A percentile compares a stretch with the other conserved stretches of the same genome.
Conservation (phyloP, 441 rosid genomes). For the Lepidium campestre region DNA sequence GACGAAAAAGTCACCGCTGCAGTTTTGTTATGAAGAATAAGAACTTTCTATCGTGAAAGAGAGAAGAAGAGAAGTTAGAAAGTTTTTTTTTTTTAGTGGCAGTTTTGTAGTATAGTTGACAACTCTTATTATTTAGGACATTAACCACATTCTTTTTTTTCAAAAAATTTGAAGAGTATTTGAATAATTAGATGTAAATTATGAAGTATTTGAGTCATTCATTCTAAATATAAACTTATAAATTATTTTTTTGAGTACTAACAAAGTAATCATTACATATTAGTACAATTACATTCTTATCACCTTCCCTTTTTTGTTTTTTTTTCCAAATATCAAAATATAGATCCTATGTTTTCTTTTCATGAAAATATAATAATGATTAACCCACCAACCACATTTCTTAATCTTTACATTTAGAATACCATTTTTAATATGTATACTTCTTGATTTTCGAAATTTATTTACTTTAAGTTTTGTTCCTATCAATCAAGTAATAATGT, state of each 20-base stretch:
- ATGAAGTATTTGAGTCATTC: too few relatives aligned
- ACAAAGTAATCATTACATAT: slow-evolving; percentile 4
- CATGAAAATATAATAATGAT: slow-evolving; percentile 18
- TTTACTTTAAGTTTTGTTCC: background rate
- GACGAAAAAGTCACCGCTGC: too few relatives aligned
- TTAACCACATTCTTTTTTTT: too few relatives aligned
- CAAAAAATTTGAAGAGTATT: too few relatives aligned
- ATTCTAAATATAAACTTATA: background rate
- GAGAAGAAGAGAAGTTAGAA: too few relatives aligned
- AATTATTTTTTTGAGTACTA: background rate
- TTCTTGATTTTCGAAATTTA: background rate
- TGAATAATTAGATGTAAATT: too few relatives aligned
- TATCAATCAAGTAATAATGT: slow-evolving; percentile 1
- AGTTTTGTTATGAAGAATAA: too few relatives aligned
- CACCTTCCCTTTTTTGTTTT: slow-evolving; percentile 18
- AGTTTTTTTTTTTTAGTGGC: too few relatives aligned
- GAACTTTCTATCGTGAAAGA: too few relatives aligned
- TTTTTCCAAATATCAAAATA: background rate
- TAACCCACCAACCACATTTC: slow-evolving; percentile 31
- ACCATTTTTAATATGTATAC: background rate
- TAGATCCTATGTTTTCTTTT: slow-evolving; percentile 12
- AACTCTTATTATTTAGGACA: too few relatives aligned
- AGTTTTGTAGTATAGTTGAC: too few relatives aligned
- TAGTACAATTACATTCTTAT: slow-evolving; percentile 8
- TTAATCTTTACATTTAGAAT: slow-evolving; percentile 30